Evolutionary conservation across 176 grass and related monocot genomes (phyloP).

Genomic region (Guadua angustifolia): DNA sequence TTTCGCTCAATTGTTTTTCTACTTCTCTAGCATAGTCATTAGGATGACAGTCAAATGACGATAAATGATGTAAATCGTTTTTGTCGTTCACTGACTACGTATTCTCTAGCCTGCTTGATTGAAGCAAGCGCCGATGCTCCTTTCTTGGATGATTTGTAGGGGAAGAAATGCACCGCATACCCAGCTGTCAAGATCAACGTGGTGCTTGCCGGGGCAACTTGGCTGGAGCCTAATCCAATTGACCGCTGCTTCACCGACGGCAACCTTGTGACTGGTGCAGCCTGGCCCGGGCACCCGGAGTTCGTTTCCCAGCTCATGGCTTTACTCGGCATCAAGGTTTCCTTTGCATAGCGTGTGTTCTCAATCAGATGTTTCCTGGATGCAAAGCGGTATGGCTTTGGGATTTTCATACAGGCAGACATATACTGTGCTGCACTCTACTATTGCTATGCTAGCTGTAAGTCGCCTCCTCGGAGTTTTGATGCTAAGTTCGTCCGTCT

Average conservation of each 20-base stretch:
- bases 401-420: background rate
- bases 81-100: too few relatives aligned
- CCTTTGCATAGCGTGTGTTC: slow-evolving; percentile 15
- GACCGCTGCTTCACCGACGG: slow-evolving; percentile 88
- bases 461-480: background rate
- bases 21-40: background rate
- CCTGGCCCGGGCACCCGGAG: slow-evolving; percentile 92
- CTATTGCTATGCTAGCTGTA: background rate
- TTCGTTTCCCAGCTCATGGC: slow-evolving; percentile 87
- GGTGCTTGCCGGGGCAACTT: slow-evolving; percentile 75
- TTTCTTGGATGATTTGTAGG: slow-evolving; percentile 41
- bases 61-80: background rate
- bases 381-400: background rate
- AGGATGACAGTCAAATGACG: background rate
- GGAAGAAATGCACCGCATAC: slow-evolving; percentile 89
- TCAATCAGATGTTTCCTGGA: background rate
- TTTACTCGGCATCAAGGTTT: slow-evolving; percentile 69
- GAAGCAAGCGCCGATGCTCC: background rate
- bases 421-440: background rate
- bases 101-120: background rate
- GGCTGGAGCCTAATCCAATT: slow-evolving; percentile 86
- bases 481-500: background rate
- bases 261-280: slow-evolving; percentile 85
- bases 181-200: slow-evolving; percentile 93
- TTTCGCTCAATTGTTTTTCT: background rate